Percentiles rank a stretch among this genome's conserved stretches.
Conservation (phyloP, 306 rosid species). For the Cucurbita ficifolia region DNA sequence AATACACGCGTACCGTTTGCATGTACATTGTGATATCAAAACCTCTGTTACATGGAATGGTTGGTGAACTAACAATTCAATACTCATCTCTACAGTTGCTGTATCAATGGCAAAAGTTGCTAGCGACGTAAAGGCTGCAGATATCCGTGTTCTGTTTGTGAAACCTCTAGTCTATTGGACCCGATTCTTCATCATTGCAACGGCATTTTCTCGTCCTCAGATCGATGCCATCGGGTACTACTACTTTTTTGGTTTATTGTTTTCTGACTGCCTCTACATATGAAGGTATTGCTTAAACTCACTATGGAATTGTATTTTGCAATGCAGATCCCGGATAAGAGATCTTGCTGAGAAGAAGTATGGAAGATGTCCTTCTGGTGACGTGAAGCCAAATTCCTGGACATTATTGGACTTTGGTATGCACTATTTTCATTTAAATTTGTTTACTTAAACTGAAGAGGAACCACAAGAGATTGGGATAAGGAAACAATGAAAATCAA, state of each 20-base stretch:
- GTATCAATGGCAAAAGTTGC: constrained; percentile 81
- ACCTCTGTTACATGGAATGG: constrained; percentile 2
- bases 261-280: constrained; percentile 2
- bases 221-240: constrained; percentile 69
- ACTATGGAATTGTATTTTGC: neutral
- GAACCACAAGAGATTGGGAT: neutral
- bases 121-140: constrained; percentile 83
- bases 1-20: neutral
- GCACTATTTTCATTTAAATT: constrained; percentile 1
- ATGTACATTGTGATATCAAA: neutral
- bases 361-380: constrained; percentile 67
- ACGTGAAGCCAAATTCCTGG: constrained; percentile 87
- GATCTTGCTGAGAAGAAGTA: constrained; percentile 78
- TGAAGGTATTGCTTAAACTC: constrained; percentile 2
- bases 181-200: constrained; percentile 71
- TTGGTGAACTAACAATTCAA: neutral
- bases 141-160: constrained; percentile 84
- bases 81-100: constrained; percentile 48
- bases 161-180: constrained; percentile 98
- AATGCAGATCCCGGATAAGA: constrained; percentile 62
- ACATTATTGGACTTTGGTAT: constrained; percentile 79
- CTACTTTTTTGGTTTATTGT: neutral
- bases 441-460: neutral
- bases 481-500: neutral
- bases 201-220: constrained; percentile 95